Evolutionary conservation across 1,139 yeast genomes (phyloP), one percentile per base, ranked within the genome.

Genomic region (Candida sanyaensis): DNA sequence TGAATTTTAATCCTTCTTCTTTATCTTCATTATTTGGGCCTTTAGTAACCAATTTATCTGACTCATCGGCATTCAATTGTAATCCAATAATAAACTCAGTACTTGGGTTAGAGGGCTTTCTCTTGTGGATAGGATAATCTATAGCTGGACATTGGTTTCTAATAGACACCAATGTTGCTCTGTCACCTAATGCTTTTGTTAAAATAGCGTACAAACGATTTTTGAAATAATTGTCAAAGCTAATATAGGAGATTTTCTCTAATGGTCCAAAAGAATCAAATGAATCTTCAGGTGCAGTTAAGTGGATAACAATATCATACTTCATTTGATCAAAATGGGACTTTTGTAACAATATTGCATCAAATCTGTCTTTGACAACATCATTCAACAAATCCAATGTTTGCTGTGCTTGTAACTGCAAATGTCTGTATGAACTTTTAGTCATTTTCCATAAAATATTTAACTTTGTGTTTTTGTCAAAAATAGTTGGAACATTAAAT

Each of bases 361-460:
- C 89, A 63, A 93, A 93, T 60, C 96, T 81, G 66, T 93, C 98
- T 50, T 78, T 81, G 5, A 88, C 88, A 28, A 84, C 86, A 61
- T 93, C 97, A 57, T 84, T 83, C 50, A 93, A 75, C 56, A 89
- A 71, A 4, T 66, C 73, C 53, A 88, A 71, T 0, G 98, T 85
- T 55, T 86, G 83, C 33, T 64, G 68, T 0, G 98, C 96, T 56
- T 84, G 83, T 50, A 77, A 76, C 51, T 79, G 82, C 50, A 93
- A 72, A 37, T 78, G 61, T 41, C 73, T 71, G 60, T 89, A 88
- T 0, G 95, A 83, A 56, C 85, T 77, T 40, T 75, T 71, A 0
- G 92, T 80, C 86, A 91, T 84, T 62, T 89, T 90, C 81, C 93
- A 90, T 48, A 92, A 70, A 36, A 92, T 69, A 62, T 93, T 92